These are phyloP conservation scores for Trichoderma atrobrunneum DNA, from an alignment of 2,329 filamentous ascomycete species.

Conservation along the genomic window DNA sequence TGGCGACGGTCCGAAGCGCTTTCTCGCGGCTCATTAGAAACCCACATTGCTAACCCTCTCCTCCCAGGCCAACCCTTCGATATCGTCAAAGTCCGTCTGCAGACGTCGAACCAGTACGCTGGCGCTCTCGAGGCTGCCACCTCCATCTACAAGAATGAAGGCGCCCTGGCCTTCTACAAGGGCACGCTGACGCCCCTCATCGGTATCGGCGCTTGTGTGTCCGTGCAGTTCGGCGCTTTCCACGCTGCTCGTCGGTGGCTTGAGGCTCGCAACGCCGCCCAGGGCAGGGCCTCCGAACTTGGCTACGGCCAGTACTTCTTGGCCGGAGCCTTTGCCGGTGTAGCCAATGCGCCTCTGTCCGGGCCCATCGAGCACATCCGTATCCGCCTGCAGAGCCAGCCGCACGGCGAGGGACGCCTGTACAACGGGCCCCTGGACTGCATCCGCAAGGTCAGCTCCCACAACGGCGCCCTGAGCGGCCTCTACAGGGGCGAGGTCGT, in stretches of 20 bases:
- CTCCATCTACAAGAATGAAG: constrained; percentile 84
- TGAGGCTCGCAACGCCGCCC: constrained; percentile 67
- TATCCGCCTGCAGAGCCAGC: constrained; percentile 94
- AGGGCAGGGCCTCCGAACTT: constrained; percentile 61
- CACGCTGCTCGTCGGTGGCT: constrained; percentile 85
- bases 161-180: constrained; percentile 93
- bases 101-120: constrained; percentile 80
- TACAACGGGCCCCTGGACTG: constrained; percentile 89
- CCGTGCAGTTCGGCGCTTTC: constrained; percentile 98
- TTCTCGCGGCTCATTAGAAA: background rate
- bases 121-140: constrained; percentile 76
- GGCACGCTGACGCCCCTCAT: constrained; percentile 92
- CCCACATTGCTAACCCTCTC: constrained; percentile 14
- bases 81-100: constrained; percentile 95
- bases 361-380: constrained; percentile 95
- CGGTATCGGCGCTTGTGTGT: constrained; percentile 94
- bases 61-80: constrained; percentile 68
- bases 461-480: constrained; percentile 63
- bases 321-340: constrained; percentile 85
- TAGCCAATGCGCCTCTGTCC: constrained; percentile 85
- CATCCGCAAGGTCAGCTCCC: constrained; percentile 72
- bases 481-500: constrained; percentile 86
- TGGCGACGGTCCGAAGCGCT: constrained; percentile 15
- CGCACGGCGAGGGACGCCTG: constrained; percentile 74
- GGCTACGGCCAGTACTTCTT: constrained; percentile 85